A percentile compares a stretch with the other conserved stretches of the same genome.
Conservation (phyloP, 306 rosid genomes). For the Gynostemma pentaphyllum region DNA sequence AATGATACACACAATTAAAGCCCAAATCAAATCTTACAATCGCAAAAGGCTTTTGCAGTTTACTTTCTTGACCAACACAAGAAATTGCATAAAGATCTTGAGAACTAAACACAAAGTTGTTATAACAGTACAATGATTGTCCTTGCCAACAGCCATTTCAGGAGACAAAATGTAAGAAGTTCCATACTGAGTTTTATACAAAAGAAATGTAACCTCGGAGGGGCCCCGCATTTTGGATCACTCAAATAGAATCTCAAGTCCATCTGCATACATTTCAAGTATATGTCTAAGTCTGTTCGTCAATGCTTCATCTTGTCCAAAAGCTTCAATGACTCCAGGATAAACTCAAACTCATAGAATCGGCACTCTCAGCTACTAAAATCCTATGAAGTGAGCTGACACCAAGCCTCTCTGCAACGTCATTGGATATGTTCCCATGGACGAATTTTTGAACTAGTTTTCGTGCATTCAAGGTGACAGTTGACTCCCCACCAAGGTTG, state of each 20-base stretch:
- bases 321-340: conserved; percentile 97
- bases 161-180: conserved; percentile 93
- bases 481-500: too few relatives aligned
- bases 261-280: conserved; percentile 99
- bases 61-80: conserved; percentile 99
- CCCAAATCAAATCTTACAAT: conserved; percentile 98
- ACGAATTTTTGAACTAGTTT: conserved; percentile 72
- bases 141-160: conserved; percentile 99
- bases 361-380: conserved; percentile 92
- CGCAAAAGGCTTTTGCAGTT: conserved; percentile 91
- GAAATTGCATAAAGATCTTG: conserved; percentile 99
- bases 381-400: conserved; percentile 86
- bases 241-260: conserved; percentile 91
- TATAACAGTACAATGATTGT: conserved; percentile 87
- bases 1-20: conserved; percentile 96
- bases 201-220: conserved; percentile 78
- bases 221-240: conserved; percentile 98
- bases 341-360: conserved; percentile 86
- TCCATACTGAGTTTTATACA: conserved; percentile 92
- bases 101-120: conserved; percentile 78
- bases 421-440: conserved; percentile 91
- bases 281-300: conserved; percentile 95
- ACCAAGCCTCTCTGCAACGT: conserved; percentile 94
- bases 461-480: conserved; percentile 44
- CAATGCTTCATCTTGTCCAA: conserved; percentile 97